Percentiles rank a stretch among this genome's conserved stretches.
These are phyloP conservation scores for Thalassiosira ordinaria DNA, from an alignment of 352 stramenopile genomes.

Conservation along the genomic window DNA sequence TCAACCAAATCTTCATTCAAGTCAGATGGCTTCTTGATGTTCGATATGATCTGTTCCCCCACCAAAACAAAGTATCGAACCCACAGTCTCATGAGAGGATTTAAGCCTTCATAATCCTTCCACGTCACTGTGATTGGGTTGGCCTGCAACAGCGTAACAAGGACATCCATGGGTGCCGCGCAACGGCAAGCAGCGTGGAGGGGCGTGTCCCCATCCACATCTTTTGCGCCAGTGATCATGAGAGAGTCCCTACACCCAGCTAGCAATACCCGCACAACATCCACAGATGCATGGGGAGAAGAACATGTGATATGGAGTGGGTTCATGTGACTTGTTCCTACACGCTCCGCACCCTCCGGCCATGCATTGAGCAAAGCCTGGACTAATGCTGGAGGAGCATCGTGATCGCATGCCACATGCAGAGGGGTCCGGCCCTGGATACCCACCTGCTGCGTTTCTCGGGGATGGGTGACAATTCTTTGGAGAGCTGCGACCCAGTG, in stretches of 20 bases:
- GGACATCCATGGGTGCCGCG: constrained; percentile 65
- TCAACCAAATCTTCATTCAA: constrained; percentile 62
- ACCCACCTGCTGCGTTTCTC: constrained; percentile 48
- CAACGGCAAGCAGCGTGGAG: constrained; percentile 74
- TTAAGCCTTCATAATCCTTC: constrained; percentile 75
- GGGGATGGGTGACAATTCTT: constrained; percentile 56
- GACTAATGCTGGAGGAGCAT: constrained; percentile 66
- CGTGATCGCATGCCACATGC: constrained; percentile 74
- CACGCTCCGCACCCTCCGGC: constrained; percentile 60
- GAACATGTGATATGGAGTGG: constrained; percentile 75
- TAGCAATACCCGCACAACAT: constrained; percentile 64
- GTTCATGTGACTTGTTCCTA: constrained; percentile 75
- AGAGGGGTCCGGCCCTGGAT: constrained; percentile 66
- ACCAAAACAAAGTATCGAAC: constrained; percentile 74
- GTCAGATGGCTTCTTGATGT: constrained; percentile 55
- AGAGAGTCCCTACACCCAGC: constrained; percentile 42
- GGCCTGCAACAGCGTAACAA: constrained; percentile 57
- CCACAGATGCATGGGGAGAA: constrained; percentile 61
- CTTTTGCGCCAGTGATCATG: constrained; percentile 51
- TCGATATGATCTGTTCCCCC: constrained; percentile 66
- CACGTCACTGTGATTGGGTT: constrained; percentile 62
- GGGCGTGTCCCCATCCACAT: constrained; percentile 73
- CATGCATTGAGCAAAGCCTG: constrained; percentile 60
- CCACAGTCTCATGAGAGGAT: constrained; percentile 70
- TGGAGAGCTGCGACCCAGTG: constrained; percentile 60